Evolutionary conservation across 768 basidiomycete species (phyloP).

Genomic region (Trametes villosa): DNA sequence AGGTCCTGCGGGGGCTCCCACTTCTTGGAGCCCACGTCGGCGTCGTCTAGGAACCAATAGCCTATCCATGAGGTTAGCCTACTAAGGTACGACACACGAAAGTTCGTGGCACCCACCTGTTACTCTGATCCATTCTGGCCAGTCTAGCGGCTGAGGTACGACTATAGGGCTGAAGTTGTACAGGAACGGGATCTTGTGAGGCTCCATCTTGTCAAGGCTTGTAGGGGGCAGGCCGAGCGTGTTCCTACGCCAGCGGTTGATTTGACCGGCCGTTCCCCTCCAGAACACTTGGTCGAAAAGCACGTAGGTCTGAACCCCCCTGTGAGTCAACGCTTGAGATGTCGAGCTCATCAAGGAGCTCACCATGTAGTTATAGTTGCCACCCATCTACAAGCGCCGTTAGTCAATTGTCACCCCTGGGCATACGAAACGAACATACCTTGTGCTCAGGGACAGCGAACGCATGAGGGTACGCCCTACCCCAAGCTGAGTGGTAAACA

Average conservation of each 20-base stretch:
- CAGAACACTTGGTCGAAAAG: slow-evolving; percentile 99
- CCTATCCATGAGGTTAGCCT: slow-evolving; percentile 48
- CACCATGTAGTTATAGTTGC: slow-evolving; percentile 98
- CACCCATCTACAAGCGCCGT: slow-evolving; percentile 72
- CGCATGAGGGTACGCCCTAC: slow-evolving; percentile 93
- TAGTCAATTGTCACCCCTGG: not conserved
- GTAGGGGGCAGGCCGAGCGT: slow-evolving; percentile 77
- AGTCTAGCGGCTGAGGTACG: slow-evolving; percentile 93
- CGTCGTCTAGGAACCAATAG: slow-evolving; percentile 96
- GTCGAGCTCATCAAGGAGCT: not conserved
- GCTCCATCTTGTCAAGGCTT: slow-evolving; percentile 93
- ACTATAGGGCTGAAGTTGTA: slow-evolving; percentile 95
- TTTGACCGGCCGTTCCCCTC: slow-evolving; percentile 91
- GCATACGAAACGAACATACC: slow-evolving; percentile 43
- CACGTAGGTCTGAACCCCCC: slow-evolving; percentile 71
- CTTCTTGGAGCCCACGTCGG: slow-evolving; percentile 85
- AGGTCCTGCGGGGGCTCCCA: slow-evolving; percentile 88
- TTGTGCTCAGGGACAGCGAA: slow-evolving; percentile 97
- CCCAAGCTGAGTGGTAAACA: not conserved
- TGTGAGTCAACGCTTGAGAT: not conserved
- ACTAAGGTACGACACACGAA: slow-evolving; percentile 12
- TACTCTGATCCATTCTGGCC: slow-evolving; percentile 98
- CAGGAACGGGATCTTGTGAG: slow-evolving; percentile 96
- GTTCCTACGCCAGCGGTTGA: slow-evolving; percentile 92
- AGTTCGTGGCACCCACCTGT: slow-evolving; percentile 62